Percentiles rank a stretch among this genome's conserved stretches.
Evolutionary conservation across 208 protist species (phyloP).

Genomic region (Baffinella frigidus): DNA sequence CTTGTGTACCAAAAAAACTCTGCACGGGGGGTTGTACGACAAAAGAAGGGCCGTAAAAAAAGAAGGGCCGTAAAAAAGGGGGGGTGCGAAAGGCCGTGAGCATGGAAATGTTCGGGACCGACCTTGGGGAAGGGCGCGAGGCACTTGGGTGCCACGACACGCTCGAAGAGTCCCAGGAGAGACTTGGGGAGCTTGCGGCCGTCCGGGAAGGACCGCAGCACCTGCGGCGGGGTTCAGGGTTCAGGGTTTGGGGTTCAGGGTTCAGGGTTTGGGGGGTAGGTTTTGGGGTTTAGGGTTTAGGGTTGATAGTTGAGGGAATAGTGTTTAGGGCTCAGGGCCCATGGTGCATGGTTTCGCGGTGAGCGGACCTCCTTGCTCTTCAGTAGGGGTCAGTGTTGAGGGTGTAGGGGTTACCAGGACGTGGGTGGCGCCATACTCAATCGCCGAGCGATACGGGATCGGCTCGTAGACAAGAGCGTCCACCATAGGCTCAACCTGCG

Average conservation of each 20-base stretch:
- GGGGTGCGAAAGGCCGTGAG: not conserved
- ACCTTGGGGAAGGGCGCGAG: not conserved
- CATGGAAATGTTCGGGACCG: not conserved
- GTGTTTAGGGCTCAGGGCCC: too few relatives aligned
- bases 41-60: not conserved
- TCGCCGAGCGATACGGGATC: constrained; percentile 25
- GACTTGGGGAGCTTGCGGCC: not conserved
- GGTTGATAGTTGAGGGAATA: too few relatives aligned
- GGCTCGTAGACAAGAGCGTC: constrained; percentile 48
- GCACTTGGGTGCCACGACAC: constrained; percentile 27
- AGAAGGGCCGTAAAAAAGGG: not conserved
- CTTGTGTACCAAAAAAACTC: too few relatives aligned
- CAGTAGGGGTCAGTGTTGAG: too few relatives aligned
- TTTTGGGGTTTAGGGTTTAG: too few relatives aligned
- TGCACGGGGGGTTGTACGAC: too few relatives aligned
- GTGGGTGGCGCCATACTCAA: constrained; percentile 11
- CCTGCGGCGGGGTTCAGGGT: too few relatives aligned
- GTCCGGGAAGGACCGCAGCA: constrained; percentile 45
- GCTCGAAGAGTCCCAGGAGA: constrained; percentile 46
- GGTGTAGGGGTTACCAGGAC: too few relatives aligned
- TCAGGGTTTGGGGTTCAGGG: too few relatives aligned
- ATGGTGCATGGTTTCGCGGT: too few relatives aligned
- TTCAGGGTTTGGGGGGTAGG: too few relatives aligned
- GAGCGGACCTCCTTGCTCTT: too few relatives aligned
- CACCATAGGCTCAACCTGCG: not conserved